A percentile compares a stretch with the other conserved stretches of the same genome.
Evolutionary conservation across 768 basidiomycete genomes (phyloP).

Genomic region (Lactarius deliciosus): DNA sequence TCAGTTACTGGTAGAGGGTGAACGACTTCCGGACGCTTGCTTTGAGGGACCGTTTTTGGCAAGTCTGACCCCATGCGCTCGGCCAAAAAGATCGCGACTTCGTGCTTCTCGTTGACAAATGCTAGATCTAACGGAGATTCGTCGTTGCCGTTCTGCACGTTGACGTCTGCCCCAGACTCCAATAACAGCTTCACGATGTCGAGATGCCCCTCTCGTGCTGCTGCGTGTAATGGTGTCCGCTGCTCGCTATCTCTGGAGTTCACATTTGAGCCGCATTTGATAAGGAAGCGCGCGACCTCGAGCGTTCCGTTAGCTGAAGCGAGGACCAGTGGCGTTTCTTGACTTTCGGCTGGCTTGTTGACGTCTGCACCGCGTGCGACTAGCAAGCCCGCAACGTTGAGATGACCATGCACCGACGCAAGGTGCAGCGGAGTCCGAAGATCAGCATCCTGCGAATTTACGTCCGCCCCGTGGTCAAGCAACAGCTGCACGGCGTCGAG

Average conservation of each 20-base stretch:
- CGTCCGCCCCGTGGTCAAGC: not conserved
- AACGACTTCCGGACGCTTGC: not conserved
- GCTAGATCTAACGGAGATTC: slow-evolving; percentile 1
- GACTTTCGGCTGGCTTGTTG: not conserved
- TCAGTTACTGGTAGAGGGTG: not conserved
- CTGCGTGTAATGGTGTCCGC: not conserved
- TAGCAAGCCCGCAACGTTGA: not conserved
- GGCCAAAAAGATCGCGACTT: not conserved
- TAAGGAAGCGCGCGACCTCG: not conserved
- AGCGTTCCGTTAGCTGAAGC: not conserved
- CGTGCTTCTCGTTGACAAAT: not conserved
- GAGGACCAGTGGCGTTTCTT: slow-evolving; percentile 3
- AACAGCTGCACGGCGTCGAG: not conserved
- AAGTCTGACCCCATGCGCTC: not conserved
- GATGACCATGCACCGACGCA: not conserved
- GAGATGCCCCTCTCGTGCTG: not conserved
- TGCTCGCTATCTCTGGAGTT: not conserved
- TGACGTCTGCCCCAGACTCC: not conserved
- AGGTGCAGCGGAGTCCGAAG: not conserved
- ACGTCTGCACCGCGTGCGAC: not conserved
- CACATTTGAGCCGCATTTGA: not conserved
- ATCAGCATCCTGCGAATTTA: not conserved
- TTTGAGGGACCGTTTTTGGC: not conserved
- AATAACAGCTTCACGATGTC: not conserved
- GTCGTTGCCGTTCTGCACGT: not conserved